Conservation (phyloP, 1,139 yeast species). For the Yamadazyma atlantica region DNA sequence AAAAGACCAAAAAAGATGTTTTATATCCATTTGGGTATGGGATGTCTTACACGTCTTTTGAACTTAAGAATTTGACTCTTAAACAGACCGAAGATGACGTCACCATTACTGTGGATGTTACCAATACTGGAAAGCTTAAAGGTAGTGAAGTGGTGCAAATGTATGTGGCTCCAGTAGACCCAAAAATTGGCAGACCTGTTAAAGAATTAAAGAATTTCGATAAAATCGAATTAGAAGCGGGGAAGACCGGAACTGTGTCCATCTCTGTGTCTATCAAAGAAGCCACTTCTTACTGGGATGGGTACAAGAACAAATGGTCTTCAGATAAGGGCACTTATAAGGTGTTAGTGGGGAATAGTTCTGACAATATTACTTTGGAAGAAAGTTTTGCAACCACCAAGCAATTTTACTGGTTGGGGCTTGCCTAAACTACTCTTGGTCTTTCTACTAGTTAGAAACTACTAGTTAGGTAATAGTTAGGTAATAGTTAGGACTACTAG, state of each 20-base stretch:
- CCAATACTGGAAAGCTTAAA: constrained; percentile 37
- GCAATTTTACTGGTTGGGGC: constrained; percentile 24
- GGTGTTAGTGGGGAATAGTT: constrained; percentile 44
- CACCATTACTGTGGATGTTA: constrained; percentile 35
- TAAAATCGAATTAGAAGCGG: constrained; percentile 45
- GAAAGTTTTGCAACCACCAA: constrained; percentile 32
- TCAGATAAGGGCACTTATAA: constrained; percentile 49
- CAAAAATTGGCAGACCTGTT: constrained; percentile 48
- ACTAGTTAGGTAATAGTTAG: too few relatives aligned
- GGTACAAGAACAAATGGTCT: constrained; percentile 48
- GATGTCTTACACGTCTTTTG: constrained; percentile 55
- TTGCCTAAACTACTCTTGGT: too few relatives aligned
- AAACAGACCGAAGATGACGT: constrained; percentile 15
- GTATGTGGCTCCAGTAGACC: constrained; percentile 38
- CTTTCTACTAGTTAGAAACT: too few relatives aligned
- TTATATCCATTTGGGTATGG: constrained; percentile 64
- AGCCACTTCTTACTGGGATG: constrained; percentile 57
- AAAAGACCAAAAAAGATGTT: constrained; percentile 44
- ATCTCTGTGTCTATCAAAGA: constrained; percentile 42
- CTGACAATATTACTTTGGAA: constrained; percentile 27
- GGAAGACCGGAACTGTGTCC: constrained; percentile 36
- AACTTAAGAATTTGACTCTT: constrained; percentile 18
- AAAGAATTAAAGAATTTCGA: constrained; percentile 59
- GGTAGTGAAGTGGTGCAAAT: constrained; percentile 52
- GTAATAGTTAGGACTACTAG: too few relatives aligned